Evolutionary conservation across 176 grass and related monocot species (phyloP), one percentile per base, ranked within the genome.

Genomic region (Juncus inflexus): DNA sequence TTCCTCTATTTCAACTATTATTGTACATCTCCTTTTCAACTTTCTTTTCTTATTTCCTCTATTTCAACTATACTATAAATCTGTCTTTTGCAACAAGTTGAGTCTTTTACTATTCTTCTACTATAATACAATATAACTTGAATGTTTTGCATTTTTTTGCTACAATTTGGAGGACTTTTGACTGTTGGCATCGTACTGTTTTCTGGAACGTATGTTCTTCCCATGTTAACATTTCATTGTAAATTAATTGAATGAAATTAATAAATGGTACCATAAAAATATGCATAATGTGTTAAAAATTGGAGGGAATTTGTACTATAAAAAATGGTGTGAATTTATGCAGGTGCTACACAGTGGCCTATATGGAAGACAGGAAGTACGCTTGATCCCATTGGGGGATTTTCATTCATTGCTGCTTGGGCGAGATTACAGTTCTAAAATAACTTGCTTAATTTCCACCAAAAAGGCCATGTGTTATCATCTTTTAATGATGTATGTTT

Each of bases 131-230:
- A 28, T 28, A 28, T 28, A 28, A 28, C 1, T 42, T 60, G 13
- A 51, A 13, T 7, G 57, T 37, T 80, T 74, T 28, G 61, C 65
- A 5, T 10, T 42, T 58, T 28, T 15, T 51, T 61, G 12, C 6
- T 86, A 67, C 94, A 89, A 87, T 97, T 97, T 38, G 94, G 88
- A 73, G 88, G 94, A 3, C 83, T 97, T 62, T 77, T 97, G 14
- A 89, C 85, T 3, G 69, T 79, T 60, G 85, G 94, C 37, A 91
- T 97, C 15, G 62, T 97, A 60, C 49, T 87, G 15, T 97, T 97
- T 67, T 97, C 88, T 58, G 94, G 94, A 83, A 91, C 87, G 94
- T 97, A 80, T 75, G 88, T 60, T 42, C 4, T 47, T 28, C 19
- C 19, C 19, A 47, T 47, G 37, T 55, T 55, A 12, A 12, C 35